phyloP scores from a whole-genome alignment of 495 filamentous ascomycete genomes.

The Aspergillus ostianus region DNA sequence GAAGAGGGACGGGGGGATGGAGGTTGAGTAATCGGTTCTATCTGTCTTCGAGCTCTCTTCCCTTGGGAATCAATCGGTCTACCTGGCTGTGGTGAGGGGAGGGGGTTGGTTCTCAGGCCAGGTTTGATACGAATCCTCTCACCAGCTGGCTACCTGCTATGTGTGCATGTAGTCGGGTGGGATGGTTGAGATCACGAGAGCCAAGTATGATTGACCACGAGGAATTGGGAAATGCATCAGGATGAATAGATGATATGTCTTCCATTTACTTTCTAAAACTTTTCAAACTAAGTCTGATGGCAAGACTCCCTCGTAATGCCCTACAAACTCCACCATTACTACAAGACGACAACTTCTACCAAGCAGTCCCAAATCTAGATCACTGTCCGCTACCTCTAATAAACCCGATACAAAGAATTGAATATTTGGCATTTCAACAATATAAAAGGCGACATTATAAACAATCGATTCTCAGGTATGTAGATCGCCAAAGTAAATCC shows the following conservation, averaged over 20 bases:
- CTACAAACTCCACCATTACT: too few species aligned
- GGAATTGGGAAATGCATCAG: neutral
- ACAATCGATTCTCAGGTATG: slow-evolving; percentile 1
- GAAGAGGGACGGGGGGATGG: slow-evolving; percentile 41
- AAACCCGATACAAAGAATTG: too few species aligned
- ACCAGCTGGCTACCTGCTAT: too few species aligned
- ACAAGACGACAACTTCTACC: too few species aligned
- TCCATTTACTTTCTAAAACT: too few species aligned
- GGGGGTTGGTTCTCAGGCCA: too few species aligned
- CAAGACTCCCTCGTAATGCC: too few species aligned
- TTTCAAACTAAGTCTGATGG: too few species aligned
- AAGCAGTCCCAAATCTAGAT: neutral
- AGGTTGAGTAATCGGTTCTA: slow-evolving; percentile 31
- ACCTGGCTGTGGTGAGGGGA: neutral
- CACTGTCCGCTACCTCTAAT: too few species aligned
- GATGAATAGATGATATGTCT: neutral
- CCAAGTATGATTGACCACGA: neutral
- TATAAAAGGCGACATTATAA: slow-evolving; percentile 4
- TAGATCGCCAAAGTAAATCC: slow-evolving; percentile 3
- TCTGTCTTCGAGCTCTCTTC: neutral
- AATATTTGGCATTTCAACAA: neutral
- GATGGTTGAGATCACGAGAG: too few species aligned
- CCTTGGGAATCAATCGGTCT: neutral
- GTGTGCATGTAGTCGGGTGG: too few species aligned
- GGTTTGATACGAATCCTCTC: too few species aligned